Evolutionary conservation across 2,329 filamentous ascomycete species (phyloP).

Genomic region (Pseudocercospora ulei): DNA sequence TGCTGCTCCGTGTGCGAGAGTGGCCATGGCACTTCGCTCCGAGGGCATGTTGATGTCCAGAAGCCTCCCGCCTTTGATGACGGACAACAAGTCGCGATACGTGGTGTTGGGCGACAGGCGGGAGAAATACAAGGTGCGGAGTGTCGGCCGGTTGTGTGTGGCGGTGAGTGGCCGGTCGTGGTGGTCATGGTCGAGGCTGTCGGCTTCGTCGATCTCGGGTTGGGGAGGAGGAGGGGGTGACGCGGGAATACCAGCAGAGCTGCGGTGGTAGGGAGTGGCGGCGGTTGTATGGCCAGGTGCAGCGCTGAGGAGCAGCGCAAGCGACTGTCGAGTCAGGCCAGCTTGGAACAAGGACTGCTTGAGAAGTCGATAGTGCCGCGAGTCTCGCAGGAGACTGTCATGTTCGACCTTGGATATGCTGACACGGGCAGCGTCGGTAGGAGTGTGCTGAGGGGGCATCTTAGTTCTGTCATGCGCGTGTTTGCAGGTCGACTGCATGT

Average conservation of each 20-base stretch:
- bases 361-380: slow-evolving; percentile 47
- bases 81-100: slow-evolving; percentile 55
- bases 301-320: slow-evolving; percentile 42
- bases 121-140: slow-evolving; percentile 52
- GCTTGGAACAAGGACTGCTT: slow-evolving; percentile 44
- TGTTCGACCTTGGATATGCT: slow-evolving; percentile 54
- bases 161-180: slow-evolving; percentile 5
- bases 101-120: slow-evolving; percentile 55
- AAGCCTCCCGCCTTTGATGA: slow-evolving; percentile 60
- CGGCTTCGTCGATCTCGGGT: slow-evolving; percentile 20
- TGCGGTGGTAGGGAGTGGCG: slow-evolving; percentile 12
- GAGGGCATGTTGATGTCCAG: slow-evolving; percentile 58
- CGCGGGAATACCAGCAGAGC: slow-evolving; percentile 7
- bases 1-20: slow-evolving; percentile 56
- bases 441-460: slow-evolving; percentile 24
- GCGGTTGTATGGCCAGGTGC: slow-evolving; percentile 26
- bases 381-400: slow-evolving; percentile 44
- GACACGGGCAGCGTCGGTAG: slow-evolving; percentile 34
- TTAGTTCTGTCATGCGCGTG: too few species aligned
- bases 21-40: slow-evolving; percentile 55
- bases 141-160: slow-evolving; percentile 7
- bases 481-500: too few species aligned
- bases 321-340: slow-evolving; percentile 43
- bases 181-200: slow-evolving; percentile 19
- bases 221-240: slow-evolving; percentile 2